Base-by-base conservation (phyloP, 2,329 filamentous ascomycete genomes). In the Fusarium udum region DNA sequence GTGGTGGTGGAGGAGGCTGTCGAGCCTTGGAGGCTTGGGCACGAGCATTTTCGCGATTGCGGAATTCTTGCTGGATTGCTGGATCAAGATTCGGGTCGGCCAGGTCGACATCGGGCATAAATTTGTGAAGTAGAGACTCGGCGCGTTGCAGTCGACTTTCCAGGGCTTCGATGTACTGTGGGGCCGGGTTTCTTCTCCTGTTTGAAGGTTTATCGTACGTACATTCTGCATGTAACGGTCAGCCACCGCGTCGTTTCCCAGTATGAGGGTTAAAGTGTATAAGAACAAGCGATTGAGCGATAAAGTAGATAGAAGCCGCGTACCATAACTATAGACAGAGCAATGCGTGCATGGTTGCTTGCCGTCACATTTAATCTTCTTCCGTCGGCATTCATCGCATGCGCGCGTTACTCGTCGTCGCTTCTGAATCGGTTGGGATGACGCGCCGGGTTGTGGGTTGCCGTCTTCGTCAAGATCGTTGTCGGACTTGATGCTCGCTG, bases 291-390 rank as follows among this genome's bases (percentile, higher is more conserved):
- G 43, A 57, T 61, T 64, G 51, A 61, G 40, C n/a, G 53, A 39
- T 40, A 40, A 57, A 58, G 58, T 34, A 31, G 59, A 58, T n/a
- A 39, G n/a, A 31, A 64, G 40, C 37, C 39, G 49, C 71, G 80
- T 88, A 98, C 96, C 95, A 86, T 99, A 99, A 81, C 95, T 98
- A 83, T 99, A 99, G 56, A 98, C 95, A 16, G 95, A 97, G 82
- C 96, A 99, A 83, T 98, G 96, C 1, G 95, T 98, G 83, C 93
- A 96, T 15, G 93, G 93, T 80, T 95, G 93, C 82, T 95, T 94
- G 75, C 93, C 93, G 80, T 95, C 93, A 77, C 93, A 95, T 81
- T 95, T 95, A 79, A 95, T 95, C 83, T 95, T 95, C 82, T 95
- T 95, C 75, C 93, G 88, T 64, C 93, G 89, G 80, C 93, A 95